Evolutionary conservation across 1,284 basidiomycete genomes (phyloP).

Genomic region (Sutorius eximius): DNA sequence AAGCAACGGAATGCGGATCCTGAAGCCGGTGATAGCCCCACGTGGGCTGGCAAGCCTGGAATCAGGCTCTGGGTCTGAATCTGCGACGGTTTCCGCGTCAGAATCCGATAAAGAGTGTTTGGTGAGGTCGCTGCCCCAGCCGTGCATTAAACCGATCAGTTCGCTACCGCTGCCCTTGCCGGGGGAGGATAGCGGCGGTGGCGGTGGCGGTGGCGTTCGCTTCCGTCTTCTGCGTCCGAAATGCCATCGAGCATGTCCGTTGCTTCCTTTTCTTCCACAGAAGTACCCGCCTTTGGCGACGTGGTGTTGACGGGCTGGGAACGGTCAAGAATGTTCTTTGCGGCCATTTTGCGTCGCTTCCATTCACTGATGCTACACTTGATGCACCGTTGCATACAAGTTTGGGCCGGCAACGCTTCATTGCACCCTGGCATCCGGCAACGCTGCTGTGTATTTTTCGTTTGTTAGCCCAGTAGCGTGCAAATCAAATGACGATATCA

Average conservation of each 20-base stretch:
- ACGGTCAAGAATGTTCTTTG: background rate
- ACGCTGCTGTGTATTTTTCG: slow-evolving; percentile 8
- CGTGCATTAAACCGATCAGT: slow-evolving; percentile 2
- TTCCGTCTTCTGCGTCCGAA: slow-evolving; percentile 2
- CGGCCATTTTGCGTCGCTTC: slow-evolving; percentile 12
- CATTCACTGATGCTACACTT: slow-evolving; percentile 21
- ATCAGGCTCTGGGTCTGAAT: background rate
- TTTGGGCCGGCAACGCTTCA: slow-evolving; percentile 8
- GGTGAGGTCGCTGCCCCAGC: slow-evolving; percentile 36
- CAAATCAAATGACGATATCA: background rate
- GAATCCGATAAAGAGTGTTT: slow-evolving; percentile 20
- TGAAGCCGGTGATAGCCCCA: slow-evolving; percentile 5
- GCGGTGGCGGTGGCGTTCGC: background rate
- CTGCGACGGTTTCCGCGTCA: slow-evolving; percentile 3
- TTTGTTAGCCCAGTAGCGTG: background rate
- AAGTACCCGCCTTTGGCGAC: background rate
- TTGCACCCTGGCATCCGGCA: slow-evolving; percentile 19
- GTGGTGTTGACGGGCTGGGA: background rate
- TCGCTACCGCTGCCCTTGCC: background rate
- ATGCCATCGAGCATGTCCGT: background rate
- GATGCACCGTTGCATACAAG: slow-evolving; percentile 17
- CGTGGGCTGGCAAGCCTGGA: background rate
- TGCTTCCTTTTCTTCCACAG: background rate
- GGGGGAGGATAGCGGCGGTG: background rate
- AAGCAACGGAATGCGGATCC: slow-evolving; percentile 27